Evolutionary conservation across 2,329 filamentous ascomycete species (phyloP).

Genomic region (Ascochyta pisi): DNA sequence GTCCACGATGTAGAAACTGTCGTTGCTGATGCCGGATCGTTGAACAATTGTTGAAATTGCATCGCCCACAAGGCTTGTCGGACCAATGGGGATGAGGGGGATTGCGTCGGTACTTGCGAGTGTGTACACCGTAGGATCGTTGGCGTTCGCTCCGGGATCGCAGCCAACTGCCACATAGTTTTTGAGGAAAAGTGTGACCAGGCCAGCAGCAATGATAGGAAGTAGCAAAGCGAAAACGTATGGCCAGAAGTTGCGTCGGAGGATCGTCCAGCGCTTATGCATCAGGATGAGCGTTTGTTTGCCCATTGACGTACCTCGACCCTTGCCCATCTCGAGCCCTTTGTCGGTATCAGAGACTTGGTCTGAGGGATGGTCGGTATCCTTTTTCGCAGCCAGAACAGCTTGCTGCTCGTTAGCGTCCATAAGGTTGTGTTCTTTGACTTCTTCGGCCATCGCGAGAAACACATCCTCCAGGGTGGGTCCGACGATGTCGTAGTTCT

Average conservation of each 20-base stretch:
- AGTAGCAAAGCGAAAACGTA: conserved; percentile 77
- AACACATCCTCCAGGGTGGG: conserved; percentile 95
- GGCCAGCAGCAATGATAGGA: conserved; percentile 78
- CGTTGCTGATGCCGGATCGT: conserved; percentile 32
- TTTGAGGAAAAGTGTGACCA: conserved; percentile 78
- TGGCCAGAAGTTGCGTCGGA: conserved; percentile 79
- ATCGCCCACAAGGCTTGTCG: conserved; percentile 40
- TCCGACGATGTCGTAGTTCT: conserved; percentile 83
- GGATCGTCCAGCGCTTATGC: conserved; percentile 76
- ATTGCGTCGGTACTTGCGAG: conserved; percentile 32
- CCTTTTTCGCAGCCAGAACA: conserved; percentile 28
- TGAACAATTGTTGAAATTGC: conserved; percentile 37
- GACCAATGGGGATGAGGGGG: conserved; percentile 51
- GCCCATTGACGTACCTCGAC: conserved; percentile 71
- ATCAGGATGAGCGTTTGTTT: conserved; percentile 78
- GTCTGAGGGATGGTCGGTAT: conserved; percentile 37
- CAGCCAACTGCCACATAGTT: conserved; percentile 60
- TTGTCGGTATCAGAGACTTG: conserved; percentile 40
- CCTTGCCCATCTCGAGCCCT: conserved; percentile 64
- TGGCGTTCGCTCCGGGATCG: conserved; percentile 49
- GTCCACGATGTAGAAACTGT: conserved; percentile 62
- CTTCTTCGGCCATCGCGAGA: conserved; percentile 82
- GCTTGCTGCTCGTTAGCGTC: conserved; percentile 30
- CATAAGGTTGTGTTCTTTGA: conserved; percentile 60
- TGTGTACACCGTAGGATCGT: conserved; percentile 40